phyloP scores from a whole-genome alignment of 139 green algal genomes.

The Tetradesmus lagerheimii region DNA sequence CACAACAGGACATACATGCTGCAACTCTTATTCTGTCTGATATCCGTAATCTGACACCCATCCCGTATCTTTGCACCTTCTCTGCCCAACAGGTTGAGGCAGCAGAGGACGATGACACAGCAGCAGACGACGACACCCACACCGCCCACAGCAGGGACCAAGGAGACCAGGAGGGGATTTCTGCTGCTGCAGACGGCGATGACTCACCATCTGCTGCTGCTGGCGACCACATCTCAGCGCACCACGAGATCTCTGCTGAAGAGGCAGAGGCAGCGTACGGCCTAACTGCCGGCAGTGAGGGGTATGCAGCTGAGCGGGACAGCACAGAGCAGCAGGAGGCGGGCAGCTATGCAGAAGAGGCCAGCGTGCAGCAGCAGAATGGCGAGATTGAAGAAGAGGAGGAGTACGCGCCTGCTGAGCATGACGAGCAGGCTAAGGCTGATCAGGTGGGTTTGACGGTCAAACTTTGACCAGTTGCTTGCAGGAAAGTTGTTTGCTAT shows the following conservation, averaged over 20 bases:
- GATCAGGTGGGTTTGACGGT: background rate
- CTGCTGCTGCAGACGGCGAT: background rate
- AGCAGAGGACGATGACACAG: background rate
- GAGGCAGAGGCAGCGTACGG: background rate
- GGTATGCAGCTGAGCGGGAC: background rate
- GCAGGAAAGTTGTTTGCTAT: background rate
- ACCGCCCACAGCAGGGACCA: background rate
- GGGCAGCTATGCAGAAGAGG: background rate
- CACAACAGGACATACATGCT: too few species aligned
- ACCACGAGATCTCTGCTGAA: background rate
- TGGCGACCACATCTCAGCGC: conserved; percentile 5
- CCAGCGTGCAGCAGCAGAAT: background rate
- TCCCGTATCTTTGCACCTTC: too few species aligned
- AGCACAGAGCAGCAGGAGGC: background rate
- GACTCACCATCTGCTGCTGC: background rate
- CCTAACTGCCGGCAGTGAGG: background rate
- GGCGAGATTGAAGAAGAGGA: conserved; percentile 9
- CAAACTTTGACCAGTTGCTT: background rate
- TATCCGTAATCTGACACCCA: too few species aligned
- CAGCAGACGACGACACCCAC: background rate
- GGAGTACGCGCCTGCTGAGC: conserved; percentile 35
- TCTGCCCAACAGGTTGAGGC: too few species aligned
- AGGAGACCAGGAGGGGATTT: background rate
- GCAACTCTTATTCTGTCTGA: too few species aligned
- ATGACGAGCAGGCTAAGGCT: conserved; percentile 11